phyloP scores from a whole-genome alignment of 2,329 filamentous ascomycete species.

The Xylaria hypoxylon region DNA sequence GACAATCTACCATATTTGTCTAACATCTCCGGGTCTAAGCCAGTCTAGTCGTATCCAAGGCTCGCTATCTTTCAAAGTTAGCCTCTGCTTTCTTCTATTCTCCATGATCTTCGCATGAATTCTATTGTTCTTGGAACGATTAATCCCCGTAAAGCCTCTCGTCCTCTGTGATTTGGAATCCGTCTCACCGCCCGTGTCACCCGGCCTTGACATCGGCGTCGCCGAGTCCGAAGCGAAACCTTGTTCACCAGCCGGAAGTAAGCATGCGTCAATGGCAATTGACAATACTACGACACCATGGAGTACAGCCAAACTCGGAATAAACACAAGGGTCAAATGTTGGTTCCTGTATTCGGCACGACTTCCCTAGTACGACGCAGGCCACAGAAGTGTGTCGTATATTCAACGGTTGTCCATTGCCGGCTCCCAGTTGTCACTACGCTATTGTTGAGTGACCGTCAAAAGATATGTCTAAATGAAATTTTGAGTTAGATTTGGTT shows the following conservation, averaged over 20 bases:
- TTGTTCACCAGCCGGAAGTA: conserved; percentile 5
- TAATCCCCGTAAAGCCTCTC: too few species aligned
- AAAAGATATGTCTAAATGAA: not conserved
- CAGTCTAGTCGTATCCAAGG: too few species aligned
- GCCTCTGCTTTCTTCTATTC: too few species aligned
- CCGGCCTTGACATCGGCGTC: not conserved
- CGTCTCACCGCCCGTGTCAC: not conserved
- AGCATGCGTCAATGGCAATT: not conserved
- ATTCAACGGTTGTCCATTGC: not conserved
- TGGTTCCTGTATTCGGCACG: conserved; percentile 15
- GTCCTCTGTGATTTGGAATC: too few species aligned
- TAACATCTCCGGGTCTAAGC: too few species aligned
- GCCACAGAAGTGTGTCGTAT: not conserved
- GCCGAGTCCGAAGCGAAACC: conserved; percentile 16
- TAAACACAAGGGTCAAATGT: not conserved
- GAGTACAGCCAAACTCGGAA: not conserved
- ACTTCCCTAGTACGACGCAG: not conserved
- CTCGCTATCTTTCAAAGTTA: too few species aligned
- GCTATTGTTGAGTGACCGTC: not conserved
- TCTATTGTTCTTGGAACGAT: too few species aligned
- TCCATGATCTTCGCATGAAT: too few species aligned
- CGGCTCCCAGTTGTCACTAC: too few species aligned
- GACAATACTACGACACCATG: not conserved
- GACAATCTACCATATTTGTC: too few species aligned
- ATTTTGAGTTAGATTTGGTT: not conserved